A percentile compares a stretch with the other conserved stretches of the same genome.
phyloP scores from a whole-genome alignment of 345 rosid genomes.

The Melaleuca quinquenervia region DNA sequence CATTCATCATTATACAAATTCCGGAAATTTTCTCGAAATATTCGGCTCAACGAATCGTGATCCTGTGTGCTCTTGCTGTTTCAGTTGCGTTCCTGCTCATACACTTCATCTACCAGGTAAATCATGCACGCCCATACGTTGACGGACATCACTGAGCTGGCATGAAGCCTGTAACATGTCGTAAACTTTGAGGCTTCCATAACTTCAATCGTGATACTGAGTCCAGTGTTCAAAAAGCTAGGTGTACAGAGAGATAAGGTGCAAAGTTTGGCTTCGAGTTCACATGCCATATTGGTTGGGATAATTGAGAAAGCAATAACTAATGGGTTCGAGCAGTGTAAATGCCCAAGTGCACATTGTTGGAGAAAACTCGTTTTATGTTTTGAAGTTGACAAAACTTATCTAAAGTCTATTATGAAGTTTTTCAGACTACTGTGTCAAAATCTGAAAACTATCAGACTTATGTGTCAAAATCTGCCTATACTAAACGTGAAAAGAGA shows the following conservation, averaged over 20 bases:
- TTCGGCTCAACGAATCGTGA: conserved; percentile 6
- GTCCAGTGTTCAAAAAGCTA: not conserved
- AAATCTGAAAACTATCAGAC: too few relatives aligned
- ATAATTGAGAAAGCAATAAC: not conserved
- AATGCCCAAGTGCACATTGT: not conserved
- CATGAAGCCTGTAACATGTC: not conserved
- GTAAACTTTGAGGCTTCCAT: not conserved
- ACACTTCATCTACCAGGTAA: conserved; percentile 26
- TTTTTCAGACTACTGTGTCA: too few relatives aligned
- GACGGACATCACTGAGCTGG: not conserved
- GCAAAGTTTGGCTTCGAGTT: too few relatives aligned
- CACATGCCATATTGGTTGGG: not conserved
- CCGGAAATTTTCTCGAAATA: conserved; percentile 6
- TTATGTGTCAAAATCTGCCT: too few relatives aligned
- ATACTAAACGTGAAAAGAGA: too few relatives aligned
- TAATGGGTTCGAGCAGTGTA: not conserved
- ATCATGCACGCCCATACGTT: not conserved
- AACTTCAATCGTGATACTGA: not conserved
- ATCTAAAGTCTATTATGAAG: too few relatives aligned
- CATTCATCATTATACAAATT: conserved; percentile 20
- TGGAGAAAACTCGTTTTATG: too few relatives aligned
- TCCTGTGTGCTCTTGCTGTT: conserved; percentile 10
- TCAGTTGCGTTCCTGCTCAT: conserved; percentile 8
- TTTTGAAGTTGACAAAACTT: too few relatives aligned
- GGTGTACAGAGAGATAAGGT: not conserved